Evolutionary conservation across 2,329 filamentous ascomycete species (phyloP).

Genomic region (Talaromyces funiculosus): DNA sequence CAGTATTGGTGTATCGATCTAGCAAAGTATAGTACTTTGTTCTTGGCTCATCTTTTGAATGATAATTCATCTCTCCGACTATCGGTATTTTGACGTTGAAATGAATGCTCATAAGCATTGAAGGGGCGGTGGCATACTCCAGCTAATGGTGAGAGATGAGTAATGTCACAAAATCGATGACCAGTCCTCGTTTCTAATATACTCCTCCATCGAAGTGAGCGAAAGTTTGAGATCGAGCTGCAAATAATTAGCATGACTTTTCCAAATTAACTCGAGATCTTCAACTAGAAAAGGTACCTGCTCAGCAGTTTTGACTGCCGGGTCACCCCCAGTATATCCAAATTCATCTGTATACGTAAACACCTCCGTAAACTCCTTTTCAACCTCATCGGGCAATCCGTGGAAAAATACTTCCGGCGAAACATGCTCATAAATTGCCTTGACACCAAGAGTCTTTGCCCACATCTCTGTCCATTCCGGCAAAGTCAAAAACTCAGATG

Average conservation of each 20-base stretch:
- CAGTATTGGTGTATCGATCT: not conserved
- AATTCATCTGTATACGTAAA: not conserved
- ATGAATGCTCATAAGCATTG: not conserved
- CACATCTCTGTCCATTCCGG: constrained; percentile 3
- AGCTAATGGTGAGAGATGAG: not conserved
- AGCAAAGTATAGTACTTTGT: not conserved
- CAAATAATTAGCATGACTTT: not conserved
- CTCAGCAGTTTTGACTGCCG: not conserved
- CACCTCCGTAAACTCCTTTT: not conserved
- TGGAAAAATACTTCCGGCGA: not conserved
- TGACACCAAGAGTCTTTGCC: constrained; percentile 1
- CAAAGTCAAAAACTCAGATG: constrained; percentile 1
- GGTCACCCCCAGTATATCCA: constrained; percentile 1
- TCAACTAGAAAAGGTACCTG: not conserved
- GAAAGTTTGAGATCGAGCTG: not conserved
- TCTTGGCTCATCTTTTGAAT: not conserved
- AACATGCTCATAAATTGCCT: constrained; percentile 4
- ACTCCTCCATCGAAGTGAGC: constrained; percentile 4
- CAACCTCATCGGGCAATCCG: not conserved
- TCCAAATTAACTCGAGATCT: not conserved
- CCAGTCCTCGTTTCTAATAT: not conserved
- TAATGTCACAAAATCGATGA: not conserved
- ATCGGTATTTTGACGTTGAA: no score
- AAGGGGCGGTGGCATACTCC: not conserved
- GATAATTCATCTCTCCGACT: not conserved